Evolutionary conservation across 2,329 filamentous ascomycete species (phyloP), one percentile per base, ranked within the genome.

Genomic region (Aureobasidium sp.): DNA sequence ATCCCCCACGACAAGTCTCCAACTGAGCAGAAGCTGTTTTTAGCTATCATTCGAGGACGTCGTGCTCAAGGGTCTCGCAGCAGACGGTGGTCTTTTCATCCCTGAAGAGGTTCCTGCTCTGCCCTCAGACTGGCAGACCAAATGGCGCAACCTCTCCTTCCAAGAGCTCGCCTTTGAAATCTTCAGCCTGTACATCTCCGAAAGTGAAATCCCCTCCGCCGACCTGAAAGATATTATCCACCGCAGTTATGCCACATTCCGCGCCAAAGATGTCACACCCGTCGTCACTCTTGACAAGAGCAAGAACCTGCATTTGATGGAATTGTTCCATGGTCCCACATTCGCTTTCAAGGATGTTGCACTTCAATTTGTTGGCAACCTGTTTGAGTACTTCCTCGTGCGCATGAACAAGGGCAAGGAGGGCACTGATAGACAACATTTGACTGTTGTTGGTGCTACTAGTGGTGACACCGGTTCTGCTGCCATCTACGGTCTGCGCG

Each of bases 311-410:
- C 86, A 96, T 72, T 80, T 97, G 61, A 84, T 99, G 37, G 94
- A 99, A 76, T 83, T 99, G 47, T 99, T 97, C 81, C 93, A 97
- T 73, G 94, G 94, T 1, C 94, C 92, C 5, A 97, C 88, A 0
- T 97, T 91, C 73, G 89, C 93, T 2, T 97, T 97, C 80, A 96
- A 97, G 77, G 93, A 97, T 75, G 89, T 92, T 57, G 92, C 92
- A 17, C 79, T 97, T 65, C 93, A 97, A 69, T 94, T 97, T 71
- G 78, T 99, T 2, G 94, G 94, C n/a, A 97, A 99, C 70, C 80
- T 99, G 2, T 97, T 95, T 67, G 90, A 95, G 75, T 94, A 93
- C 74, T 93, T 94, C 74, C 79, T 94, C 14, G 82, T 87, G 5
- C 80, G 89, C 67, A 85, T 84, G 74, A 94, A 94, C 67, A 71